These are phyloP conservation scores for Chloromonas sp. DNA, from an alignment of 163 green algal genomes.

Conservation along the genomic window DNA sequence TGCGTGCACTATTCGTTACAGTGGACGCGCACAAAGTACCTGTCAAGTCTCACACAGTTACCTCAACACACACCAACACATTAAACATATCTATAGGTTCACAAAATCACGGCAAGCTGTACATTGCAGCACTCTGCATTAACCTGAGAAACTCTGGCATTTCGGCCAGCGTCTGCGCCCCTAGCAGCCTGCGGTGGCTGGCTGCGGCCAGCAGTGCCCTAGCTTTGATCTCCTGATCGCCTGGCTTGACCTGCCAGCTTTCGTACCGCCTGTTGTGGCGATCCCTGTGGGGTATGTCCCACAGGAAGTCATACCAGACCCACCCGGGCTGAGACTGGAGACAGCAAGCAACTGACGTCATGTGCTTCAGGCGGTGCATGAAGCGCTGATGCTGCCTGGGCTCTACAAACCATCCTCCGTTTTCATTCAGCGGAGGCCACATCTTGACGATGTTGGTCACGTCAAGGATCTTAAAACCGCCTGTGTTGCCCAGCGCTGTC, in stretches of 20 bases:
- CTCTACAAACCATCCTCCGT: slow-evolving; percentile 1
- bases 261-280: slow-evolving; percentile 5
- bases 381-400: slow-evolving; percentile 11
- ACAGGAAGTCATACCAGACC: slow-evolving; percentile 25
- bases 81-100: too few species aligned
- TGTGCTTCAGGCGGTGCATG: slow-evolving; percentile 25
- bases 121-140: too few species aligned
- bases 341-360: slow-evolving; percentile 26
- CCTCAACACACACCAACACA: too few species aligned
- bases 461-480: slow-evolving; percentile 6
- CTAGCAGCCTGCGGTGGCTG: too few species aligned
- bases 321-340: slow-evolving; percentile 20
- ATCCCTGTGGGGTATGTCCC: slow-evolving; percentile 10
- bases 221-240: slow-evolving; percentile 15
- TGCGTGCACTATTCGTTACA: too few species aligned
- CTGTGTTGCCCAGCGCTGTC: slow-evolving; percentile 14
- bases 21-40: too few species aligned
- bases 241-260: slow-evolving; percentile 10
- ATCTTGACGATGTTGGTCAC: neutral
- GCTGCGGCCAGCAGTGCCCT: too few species aligned
- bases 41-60: too few species aligned
- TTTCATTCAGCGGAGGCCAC: slow-evolving; percentile 6
- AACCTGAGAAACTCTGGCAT: too few species aligned
- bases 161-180: too few species aligned
- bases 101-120: too few species aligned